A percentile compares a stretch with the other conserved stretches of the same genome.
These are phyloP conservation scores for Pyrenophora graminea DNA, from an alignment of 2,329 filamentous ascomycete genomes.

Conservation along the genomic window DNA sequence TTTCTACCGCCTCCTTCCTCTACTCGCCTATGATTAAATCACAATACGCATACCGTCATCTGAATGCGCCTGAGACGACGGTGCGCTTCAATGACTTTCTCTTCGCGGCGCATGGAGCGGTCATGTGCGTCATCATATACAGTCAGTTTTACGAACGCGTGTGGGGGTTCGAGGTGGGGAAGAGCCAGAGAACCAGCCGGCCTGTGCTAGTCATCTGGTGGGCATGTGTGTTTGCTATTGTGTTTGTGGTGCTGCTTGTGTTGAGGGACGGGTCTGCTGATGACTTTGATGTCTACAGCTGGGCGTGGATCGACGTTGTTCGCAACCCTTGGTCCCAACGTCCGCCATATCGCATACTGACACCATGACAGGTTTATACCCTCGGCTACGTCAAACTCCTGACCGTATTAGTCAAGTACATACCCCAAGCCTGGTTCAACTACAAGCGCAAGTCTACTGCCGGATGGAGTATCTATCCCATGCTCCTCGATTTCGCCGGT, in stretches of 20 bases:
- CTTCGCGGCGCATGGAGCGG: slow-evolving; percentile 80
- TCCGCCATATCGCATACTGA: slow-evolving; percentile 1
- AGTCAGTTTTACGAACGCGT: slow-evolving; percentile 73
- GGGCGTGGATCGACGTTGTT: slow-evolving; percentile 70
- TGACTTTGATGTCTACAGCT: slow-evolving; percentile 54
- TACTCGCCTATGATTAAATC: slow-evolving; percentile 75
- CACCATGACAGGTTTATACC: slow-evolving; percentile 57
- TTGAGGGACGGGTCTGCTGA: slow-evolving; percentile 46
- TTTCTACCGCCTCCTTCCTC: slow-evolving; percentile 75
- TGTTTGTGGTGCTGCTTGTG: slow-evolving; percentile 55
- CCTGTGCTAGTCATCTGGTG: slow-evolving; percentile 70
- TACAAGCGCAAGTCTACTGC: slow-evolving; percentile 80
- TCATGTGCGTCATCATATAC: slow-evolving; percentile 73
- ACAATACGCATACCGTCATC: slow-evolving; percentile 84
- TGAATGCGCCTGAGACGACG: slow-evolving; percentile 73
- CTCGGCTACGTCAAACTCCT: slow-evolving; percentile 88
- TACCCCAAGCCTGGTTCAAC: slow-evolving; percentile 72
- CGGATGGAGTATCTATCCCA: slow-evolving; percentile 85
- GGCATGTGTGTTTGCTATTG: slow-evolving; percentile 65
- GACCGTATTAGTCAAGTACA: slow-evolving; percentile 89
- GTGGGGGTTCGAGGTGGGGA: slow-evolving; percentile 74
- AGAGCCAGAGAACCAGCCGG: slow-evolving; percentile 59
- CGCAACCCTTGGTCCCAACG: slow-evolving; percentile 21
- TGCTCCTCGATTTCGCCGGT: slow-evolving; percentile 81
- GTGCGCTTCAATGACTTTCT: slow-evolving; percentile 88